Percentiles rank a stretch among this genome's conserved stretches.
phyloP scores from a whole-genome alignment of 768 basidiomycete species.

The Polyporus arcularius region DNA sequence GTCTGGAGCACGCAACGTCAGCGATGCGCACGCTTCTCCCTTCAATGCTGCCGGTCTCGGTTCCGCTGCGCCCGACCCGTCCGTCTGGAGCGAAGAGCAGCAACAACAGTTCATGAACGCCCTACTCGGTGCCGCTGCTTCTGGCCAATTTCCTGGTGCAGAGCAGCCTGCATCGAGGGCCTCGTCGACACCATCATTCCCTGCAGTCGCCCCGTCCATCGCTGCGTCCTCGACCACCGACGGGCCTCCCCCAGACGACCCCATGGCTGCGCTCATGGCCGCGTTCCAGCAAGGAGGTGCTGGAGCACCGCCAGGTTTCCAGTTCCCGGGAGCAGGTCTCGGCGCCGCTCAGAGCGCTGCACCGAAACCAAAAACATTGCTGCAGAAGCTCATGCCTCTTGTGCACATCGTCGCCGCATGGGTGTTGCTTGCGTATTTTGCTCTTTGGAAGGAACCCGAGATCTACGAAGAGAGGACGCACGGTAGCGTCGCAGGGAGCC shows the following conservation, averaged over 20 bases:
- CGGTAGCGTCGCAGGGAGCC: conserved; percentile 31
- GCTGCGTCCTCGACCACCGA: not conserved
- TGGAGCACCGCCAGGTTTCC: conserved; percentile 14
- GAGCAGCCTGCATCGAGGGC: conserved; percentile 6
- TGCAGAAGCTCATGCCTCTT: conserved; percentile 66
- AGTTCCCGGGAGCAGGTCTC: conserved; percentile 32
- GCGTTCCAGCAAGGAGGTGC: conserved; percentile 28
- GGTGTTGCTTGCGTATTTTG: conserved; percentile 66
- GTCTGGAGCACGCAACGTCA: conserved; percentile 15
- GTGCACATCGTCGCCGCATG: conserved; percentile 67
- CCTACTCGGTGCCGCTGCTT: conserved; percentile 42
- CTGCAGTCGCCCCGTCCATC: not conserved
- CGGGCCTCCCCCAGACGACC: conserved; percentile 24
- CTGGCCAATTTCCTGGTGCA: conserved; percentile 7
- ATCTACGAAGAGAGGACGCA: conserved; percentile 41
- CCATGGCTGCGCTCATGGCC: conserved; percentile 35
- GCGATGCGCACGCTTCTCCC: conserved; percentile 21
- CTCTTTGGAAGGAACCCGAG: conserved; percentile 64
- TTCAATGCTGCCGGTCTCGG: conserved; percentile 24
- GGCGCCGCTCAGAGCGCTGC: conserved; percentile 15
- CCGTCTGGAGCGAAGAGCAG: conserved; percentile 68
- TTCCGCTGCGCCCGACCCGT: conserved; percentile 45
- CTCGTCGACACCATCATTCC: conserved; percentile 6
- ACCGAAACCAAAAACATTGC: conserved; percentile 37
- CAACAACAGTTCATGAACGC: conserved; percentile 70